A percentile compares a stretch with the other conserved stretches of the same genome.
Evolutionary conservation across 257 asterid species (phyloP).

Genomic region (Solanum pimpinellifolium): DNA sequence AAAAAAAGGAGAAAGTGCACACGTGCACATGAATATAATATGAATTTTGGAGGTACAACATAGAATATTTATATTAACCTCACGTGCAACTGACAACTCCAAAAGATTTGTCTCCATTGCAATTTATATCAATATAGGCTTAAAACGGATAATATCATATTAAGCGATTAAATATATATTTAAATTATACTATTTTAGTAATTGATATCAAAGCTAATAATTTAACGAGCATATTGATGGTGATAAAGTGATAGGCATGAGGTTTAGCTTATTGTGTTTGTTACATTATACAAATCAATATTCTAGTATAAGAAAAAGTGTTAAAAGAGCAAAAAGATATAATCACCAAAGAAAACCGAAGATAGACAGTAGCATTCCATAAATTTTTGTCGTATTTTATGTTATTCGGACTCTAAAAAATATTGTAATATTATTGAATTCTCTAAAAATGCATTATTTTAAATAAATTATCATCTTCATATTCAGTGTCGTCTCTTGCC

Average conservation of each 20-base stretch:
- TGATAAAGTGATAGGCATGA: neutral
- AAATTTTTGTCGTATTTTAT: neutral
- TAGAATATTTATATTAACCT: neutral
- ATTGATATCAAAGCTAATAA: neutral
- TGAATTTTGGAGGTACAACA: neutral
- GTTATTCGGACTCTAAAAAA: neutral
- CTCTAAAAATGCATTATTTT: neutral
- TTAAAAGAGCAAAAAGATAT: neutral
- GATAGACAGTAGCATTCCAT: neutral
- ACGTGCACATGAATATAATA: slow-evolving; percentile 16
- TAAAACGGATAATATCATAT: neutral
- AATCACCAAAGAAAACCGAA: neutral
- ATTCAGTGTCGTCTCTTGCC: too few species aligned
- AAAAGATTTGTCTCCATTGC: slow-evolving; percentile 1
- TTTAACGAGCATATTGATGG: neutral
- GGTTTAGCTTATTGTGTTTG: neutral
- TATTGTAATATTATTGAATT: too few species aligned
- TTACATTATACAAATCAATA: neutral
- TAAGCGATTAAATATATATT: accelerated
- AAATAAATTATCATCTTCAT: too few species aligned
- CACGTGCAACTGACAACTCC: slow-evolving; percentile 13
- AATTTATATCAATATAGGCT: neutral
- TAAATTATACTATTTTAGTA: neutral
- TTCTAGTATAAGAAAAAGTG: neutral
- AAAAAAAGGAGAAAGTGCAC: neutral